Percentiles rank a stretch among this genome's conserved stretches.
Conservation (phyloP, 805 yeast genomes). For the Candida ponderosae region DNA sequence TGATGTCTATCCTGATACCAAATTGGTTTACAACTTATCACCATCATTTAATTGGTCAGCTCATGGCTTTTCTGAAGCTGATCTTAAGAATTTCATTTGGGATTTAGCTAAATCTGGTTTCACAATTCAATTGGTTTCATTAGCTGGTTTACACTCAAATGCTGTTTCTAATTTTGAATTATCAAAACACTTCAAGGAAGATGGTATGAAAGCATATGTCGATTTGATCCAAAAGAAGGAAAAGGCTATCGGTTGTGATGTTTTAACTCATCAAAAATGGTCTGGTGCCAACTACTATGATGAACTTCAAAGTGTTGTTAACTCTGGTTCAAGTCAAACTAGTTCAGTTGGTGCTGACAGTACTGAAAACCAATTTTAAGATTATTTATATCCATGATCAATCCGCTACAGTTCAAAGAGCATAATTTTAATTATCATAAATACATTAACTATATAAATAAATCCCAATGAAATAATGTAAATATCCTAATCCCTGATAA, state of each 20-base stretch:
- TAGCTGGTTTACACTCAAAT: constrained; percentile 51
- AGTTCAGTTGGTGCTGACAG: constrained; percentile 34
- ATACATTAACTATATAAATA: too few species aligned
- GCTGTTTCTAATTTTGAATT: constrained; percentile 46
- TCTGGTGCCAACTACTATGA: constrained; percentile 53
- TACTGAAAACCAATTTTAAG: constrained; percentile 27
- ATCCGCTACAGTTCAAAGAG: too few species aligned
- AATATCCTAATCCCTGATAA: too few species aligned
- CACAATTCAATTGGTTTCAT: constrained; percentile 49
- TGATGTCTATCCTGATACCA: constrained; percentile 38
- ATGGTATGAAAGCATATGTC: constrained; percentile 57
- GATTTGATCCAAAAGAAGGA: constrained; percentile 42
- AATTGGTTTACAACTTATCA: constrained; percentile 52
- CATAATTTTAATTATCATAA: too few species aligned
- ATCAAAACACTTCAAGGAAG: constrained; percentile 36
- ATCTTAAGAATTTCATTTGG: constrained; percentile 40
- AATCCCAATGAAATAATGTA: too few species aligned
- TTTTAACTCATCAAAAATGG: constrained; percentile 56
- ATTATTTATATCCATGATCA: not conserved
- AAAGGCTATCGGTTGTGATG: constrained; percentile 37
- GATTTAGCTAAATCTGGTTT: constrained; percentile 51
- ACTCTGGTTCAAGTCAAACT: constrained; percentile 35
- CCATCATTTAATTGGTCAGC: constrained; percentile 57
- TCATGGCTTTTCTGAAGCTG: constrained; percentile 42
- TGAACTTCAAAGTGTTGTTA: constrained; percentile 31